A percentile compares a stretch with the other conserved stretches of the same genome.
phyloP scores from a whole-genome alignment of 2,329 filamentous ascomycete genomes.

The Xylariales sp. region DNA sequence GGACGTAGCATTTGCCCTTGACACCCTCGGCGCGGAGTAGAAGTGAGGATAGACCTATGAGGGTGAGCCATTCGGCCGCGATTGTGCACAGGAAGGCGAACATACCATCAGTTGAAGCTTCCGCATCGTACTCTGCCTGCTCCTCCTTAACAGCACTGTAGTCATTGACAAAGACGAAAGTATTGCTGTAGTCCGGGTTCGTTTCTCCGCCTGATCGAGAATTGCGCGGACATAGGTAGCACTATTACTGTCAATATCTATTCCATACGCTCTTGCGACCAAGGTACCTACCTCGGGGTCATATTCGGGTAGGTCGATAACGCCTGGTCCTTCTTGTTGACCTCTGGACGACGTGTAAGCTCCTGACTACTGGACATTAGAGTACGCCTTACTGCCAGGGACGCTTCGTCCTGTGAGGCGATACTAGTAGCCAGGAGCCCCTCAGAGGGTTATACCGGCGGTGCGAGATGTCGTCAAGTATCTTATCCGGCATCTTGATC shows the following conservation, averaged over 20 bases:
- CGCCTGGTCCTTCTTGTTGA: constrained; percentile 68
- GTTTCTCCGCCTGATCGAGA: constrained; percentile 77
- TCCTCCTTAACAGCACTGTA: constrained; percentile 95
- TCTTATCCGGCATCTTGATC: constrained; percentile 61
- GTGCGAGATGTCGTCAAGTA: constrained; percentile 95
- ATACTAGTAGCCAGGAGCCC: constrained; percentile 89
- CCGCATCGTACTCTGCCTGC: constrained; percentile 68
- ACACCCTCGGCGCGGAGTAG: constrained; percentile 81
- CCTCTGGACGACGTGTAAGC: constrained; percentile 48
- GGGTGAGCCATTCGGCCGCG: constrained; percentile 3
- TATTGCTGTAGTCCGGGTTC: constrained; percentile 82
- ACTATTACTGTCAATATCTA: constrained; percentile 43
- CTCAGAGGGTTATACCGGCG: constrained; percentile 88
- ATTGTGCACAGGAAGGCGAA: background rate
- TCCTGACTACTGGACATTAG: background rate
- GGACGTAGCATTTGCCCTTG: constrained; percentile 93
- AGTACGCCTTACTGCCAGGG: constrained; percentile 90
- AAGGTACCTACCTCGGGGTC: constrained; percentile 57
- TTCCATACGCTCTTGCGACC: too few relatives aligned
- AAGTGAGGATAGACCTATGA: constrained; percentile 64
- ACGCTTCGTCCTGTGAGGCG: constrained; percentile 91
- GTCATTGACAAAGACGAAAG: constrained; percentile 95
- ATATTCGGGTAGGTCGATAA: constrained; percentile 68
- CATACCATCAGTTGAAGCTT: constrained; percentile 32
- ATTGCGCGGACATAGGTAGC: constrained; percentile 93